These are phyloP conservation scores for Aureobasidium musti DNA, from an alignment of 2,329 filamentous ascomycete genomes.

Conservation along the genomic window DNA sequence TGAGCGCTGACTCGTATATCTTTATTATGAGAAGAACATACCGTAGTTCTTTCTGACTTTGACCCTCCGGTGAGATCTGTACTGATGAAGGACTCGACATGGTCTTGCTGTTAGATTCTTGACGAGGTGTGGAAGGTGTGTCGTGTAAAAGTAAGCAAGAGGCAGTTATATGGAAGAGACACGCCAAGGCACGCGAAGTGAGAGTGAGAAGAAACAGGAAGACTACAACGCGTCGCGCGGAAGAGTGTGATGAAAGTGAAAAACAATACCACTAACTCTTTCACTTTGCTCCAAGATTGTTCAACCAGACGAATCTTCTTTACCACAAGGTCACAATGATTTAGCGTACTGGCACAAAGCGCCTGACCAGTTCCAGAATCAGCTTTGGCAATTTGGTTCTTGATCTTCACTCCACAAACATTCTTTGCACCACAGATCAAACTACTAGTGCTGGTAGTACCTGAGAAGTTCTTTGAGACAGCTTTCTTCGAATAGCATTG, in stretches of 20 bases:
- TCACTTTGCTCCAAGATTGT: not conserved
- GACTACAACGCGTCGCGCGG: not conserved
- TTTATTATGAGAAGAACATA: not conserved
- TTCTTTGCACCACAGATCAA: not conserved
- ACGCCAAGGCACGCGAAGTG: not conserved
- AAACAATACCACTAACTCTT: too few relatives aligned
- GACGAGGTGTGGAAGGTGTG: not conserved
- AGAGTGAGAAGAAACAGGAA: not conserved
- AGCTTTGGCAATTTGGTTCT: not conserved
- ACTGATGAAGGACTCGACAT: not conserved
- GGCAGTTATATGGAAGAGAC: not conserved
- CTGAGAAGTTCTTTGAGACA: conserved; percentile 44
- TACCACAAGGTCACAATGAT: not conserved
- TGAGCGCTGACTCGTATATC: not conserved
- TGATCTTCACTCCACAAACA: not conserved
- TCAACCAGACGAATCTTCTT: conserved; percentile 32
- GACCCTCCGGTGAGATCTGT: not conserved
- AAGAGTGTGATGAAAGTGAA: not conserved
- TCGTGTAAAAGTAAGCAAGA: not conserved
- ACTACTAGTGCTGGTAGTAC: conserved; percentile 40
- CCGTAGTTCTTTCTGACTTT: not conserved
- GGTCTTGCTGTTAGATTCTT: not conserved
- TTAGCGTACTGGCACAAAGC: not conserved
- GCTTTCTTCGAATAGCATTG: conserved; percentile 43
- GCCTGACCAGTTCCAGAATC: not conserved